These are phyloP conservation scores for Rossbeevera mucosa DNA, from an alignment of 768 basidiomycete species.

Conservation along the genomic window DNA sequence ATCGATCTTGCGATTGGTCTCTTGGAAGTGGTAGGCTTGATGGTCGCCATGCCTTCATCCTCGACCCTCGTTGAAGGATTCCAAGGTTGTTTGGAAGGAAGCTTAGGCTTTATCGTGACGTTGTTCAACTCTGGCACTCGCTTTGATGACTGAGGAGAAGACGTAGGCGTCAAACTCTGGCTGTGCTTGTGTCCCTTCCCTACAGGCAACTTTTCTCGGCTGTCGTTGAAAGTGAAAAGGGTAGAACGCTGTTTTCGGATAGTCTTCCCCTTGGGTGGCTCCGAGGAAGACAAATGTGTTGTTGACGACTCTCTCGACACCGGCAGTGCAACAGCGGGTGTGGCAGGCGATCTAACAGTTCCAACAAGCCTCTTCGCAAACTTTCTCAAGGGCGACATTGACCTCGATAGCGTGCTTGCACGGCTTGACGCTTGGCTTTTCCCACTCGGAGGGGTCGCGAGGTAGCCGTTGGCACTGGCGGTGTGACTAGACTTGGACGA, in stretches of 20 bases:
- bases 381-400: constrained; percentile 77
- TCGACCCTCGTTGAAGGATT: constrained; percentile 79
- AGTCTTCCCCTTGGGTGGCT: constrained; percentile 37
- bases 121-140: constrained; percentile 35
- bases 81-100: constrained; percentile 53
- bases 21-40: constrained; percentile 49
- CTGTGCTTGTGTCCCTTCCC: constrained; percentile 65
- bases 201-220: constrained; percentile 44
- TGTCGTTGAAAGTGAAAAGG: constrained; percentile 49
- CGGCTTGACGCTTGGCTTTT: constrained; percentile 41
- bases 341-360: constrained; percentile 34
- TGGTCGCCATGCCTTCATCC: constrained; percentile 42
- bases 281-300: constrained; percentile 47
- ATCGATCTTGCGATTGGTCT: constrained; percentile 47
- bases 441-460: constrained; percentile 57
- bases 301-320: constrained; percentile 37
- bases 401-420: constrained; percentile 52
- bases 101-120: constrained; percentile 38
- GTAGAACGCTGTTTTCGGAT: constrained; percentile 61
- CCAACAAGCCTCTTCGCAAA: constrained; percentile 69
- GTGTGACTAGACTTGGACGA: constrained; percentile 62
- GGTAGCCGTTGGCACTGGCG: constrained; percentile 47
- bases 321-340: constrained; percentile 44
- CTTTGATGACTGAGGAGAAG: constrained; percentile 45
- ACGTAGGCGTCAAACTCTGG: constrained; percentile 67